A percentile compares a stretch with the other conserved stretches of the same genome.
These are phyloP conservation scores for Salix koriyanagi DNA, from an alignment of 345 rosid species.

Conservation along the genomic window DNA sequence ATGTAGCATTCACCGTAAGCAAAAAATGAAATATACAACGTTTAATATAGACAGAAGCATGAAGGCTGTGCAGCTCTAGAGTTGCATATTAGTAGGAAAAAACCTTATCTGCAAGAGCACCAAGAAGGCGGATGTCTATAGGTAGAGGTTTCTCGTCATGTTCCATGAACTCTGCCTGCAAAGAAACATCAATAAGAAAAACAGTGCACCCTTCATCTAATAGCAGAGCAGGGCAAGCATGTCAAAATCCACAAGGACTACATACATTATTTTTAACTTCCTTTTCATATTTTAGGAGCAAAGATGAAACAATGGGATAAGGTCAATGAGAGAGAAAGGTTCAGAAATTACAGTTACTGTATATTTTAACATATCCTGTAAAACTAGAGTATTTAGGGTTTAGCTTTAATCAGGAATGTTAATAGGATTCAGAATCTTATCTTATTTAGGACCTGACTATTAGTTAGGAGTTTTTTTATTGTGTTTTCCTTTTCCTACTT, in stretches of 20 bases:
- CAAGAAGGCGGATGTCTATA: constrained; percentile 95
- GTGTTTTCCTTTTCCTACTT: neutral
- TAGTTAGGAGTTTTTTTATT: neutral
- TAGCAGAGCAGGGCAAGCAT: neutral
- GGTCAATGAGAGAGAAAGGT: neutral
- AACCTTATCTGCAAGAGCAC: constrained; percentile 99
- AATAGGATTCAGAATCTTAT: neutral
- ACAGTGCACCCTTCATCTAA: neutral
- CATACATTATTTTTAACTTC: neutral
- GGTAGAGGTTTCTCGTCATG: constrained; percentile 98
- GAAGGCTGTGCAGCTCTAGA: constrained; percentile 4
- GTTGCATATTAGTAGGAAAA: constrained; percentile 15
- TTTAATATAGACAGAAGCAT: neutral
- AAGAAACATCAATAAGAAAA: neutral
- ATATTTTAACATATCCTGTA: neutral
- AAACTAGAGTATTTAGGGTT: neutral
- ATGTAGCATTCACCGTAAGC: constrained; percentile 2
- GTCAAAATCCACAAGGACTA: neutral
- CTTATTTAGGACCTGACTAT: neutral
- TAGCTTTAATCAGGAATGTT: neutral
- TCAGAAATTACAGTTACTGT: neutral
- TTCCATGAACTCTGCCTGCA: constrained; percentile 99
- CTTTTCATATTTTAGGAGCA: neutral
- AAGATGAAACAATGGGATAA: neutral
- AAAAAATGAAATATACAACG: neutral